These are phyloP conservation scores for Candida smagusa DNA, from an alignment of 1,139 yeast species.

Conservation along the genomic window DNA sequence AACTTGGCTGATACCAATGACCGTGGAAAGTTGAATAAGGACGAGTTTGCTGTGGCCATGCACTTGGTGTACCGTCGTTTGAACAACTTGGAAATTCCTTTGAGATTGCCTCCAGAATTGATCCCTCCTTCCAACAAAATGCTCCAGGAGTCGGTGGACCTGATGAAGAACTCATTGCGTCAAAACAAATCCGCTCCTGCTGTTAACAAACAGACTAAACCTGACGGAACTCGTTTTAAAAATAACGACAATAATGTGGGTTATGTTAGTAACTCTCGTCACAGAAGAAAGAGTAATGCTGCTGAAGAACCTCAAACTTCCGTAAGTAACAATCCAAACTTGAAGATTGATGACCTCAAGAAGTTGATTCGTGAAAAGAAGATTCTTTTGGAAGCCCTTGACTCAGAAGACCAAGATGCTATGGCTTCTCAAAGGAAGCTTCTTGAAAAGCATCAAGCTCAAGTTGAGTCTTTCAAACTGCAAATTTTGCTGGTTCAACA, in stretches of 20 bases:
- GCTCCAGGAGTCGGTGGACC: constrained; percentile 42
- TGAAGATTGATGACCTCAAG: constrained; percentile 49
- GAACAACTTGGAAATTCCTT: constrained; percentile 74
- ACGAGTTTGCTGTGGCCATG: constrained; percentile 83
- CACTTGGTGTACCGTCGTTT: constrained; percentile 73
- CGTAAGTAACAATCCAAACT: constrained; percentile 27
- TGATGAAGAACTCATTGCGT: constrained; percentile 42
- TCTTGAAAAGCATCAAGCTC: constrained; percentile 33
- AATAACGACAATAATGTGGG: constrained; percentile 63
- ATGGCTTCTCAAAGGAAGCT: constrained; percentile 16
- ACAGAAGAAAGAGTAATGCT: constrained; percentile 38
- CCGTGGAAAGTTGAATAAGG: constrained; percentile 69
- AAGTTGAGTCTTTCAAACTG: constrained; percentile 61
- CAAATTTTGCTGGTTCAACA: constrained; percentile 57
- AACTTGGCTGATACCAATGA: constrained; percentile 70
- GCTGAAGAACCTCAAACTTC: constrained; percentile 7
- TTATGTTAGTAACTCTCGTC: constrained; percentile 67
- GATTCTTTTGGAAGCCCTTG: constrained; percentile 67
- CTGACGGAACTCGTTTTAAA: constrained; percentile 63
- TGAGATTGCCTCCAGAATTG: constrained; percentile 66
- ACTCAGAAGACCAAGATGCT: constrained; percentile 60
- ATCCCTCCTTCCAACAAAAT: constrained; percentile 78
- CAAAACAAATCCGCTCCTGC: constrained; percentile 31
- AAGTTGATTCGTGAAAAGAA: constrained; percentile 68
- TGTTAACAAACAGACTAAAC: constrained; percentile 31